phyloP scores from a whole-genome alignment of 257 asterid species.

The Eucommia ulmoides region DNA sequence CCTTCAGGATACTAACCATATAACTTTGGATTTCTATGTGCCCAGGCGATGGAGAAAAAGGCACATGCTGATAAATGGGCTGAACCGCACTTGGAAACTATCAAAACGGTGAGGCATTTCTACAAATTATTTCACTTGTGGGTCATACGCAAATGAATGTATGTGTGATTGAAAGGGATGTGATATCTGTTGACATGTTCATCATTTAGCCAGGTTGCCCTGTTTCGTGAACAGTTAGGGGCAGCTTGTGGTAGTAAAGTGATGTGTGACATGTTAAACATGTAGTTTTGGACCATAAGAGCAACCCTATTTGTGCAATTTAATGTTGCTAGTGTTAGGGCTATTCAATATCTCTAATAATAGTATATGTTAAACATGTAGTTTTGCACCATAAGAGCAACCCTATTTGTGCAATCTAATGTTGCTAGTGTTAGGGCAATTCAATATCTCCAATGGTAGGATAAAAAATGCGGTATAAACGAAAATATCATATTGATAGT shows the following conservation, averaged over 20 bases:
- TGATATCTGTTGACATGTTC: not conserved
- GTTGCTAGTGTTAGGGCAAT: no score
- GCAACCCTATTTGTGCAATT: not conserved
- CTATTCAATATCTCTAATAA: no score
- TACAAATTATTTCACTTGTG: conserved; percentile 1
- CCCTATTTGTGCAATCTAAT: not conserved
- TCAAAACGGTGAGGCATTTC: conserved; percentile 53
- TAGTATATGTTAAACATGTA: not conserved
- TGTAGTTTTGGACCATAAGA: not conserved
- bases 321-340: no score
- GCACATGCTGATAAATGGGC: conserved; percentile 75
- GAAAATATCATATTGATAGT: no score
- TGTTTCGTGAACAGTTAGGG: not conserved
- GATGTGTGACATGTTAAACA: not conserved
- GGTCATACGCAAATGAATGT: not conserved
- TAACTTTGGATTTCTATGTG: conserved; percentile 6
- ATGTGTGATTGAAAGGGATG: not conserved
- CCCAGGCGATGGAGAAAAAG: conserved; percentile 68
- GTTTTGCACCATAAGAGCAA: not conserved
- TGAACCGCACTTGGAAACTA: conserved; percentile 73
- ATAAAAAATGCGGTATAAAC: no score
- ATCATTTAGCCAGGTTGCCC: not conserved
- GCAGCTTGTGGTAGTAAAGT: not conserved
- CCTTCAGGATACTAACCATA: conserved; percentile 7
- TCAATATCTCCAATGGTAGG: no score